These are phyloP conservation scores for Saprolegnia diclina DNA, from an alignment of 352 stramenopile genomes.

Conservation along the genomic window DNA sequence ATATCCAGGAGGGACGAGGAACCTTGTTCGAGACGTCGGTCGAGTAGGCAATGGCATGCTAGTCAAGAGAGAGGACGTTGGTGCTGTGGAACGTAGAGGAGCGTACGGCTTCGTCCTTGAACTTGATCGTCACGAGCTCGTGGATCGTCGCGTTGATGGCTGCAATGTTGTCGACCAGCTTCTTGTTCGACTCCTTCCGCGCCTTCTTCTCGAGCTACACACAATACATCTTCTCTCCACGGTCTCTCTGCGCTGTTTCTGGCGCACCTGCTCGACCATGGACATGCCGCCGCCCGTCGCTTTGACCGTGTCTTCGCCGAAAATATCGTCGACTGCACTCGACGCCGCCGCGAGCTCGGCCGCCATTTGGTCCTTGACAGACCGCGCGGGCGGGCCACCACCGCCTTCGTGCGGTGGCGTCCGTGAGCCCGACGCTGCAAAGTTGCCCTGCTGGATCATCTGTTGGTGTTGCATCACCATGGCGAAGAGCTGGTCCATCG, in stretches of 20 bases:
- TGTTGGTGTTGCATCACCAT: slow-evolving; percentile 86
- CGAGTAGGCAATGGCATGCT: slow-evolving; percentile 67
- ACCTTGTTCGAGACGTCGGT: slow-evolving; percentile 37
- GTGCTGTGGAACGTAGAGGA: not conserved
- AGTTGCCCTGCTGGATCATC: slow-evolving; percentile 75
- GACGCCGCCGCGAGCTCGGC: slow-evolving; percentile 69
- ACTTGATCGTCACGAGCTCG: slow-evolving; percentile 41
- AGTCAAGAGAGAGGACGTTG: not conserved
- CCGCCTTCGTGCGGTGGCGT: slow-evolving; percentile 14
- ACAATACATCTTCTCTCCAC: no score
- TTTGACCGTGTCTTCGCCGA: slow-evolving; percentile 69
- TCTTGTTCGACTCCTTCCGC: slow-evolving; percentile 81
- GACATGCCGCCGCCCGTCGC: slow-evolving; percentile 70
- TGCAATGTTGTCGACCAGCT: slow-evolving; percentile 67
- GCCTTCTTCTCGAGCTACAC: slow-evolving; percentile 78
- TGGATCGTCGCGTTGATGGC: slow-evolving; percentile 57
- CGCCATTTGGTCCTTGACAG: slow-evolving; percentile 80
- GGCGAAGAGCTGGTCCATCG: slow-evolving; percentile 81
- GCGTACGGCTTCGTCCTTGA: slow-evolving; percentile 41
- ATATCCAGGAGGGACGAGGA: slow-evolving; percentile 24
- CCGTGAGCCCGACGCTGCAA: slow-evolving; percentile 29
- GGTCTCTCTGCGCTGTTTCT: no score
- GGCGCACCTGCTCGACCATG: slow-evolving; percentile 62
- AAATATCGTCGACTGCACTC: slow-evolving; percentile 78
- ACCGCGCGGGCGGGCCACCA: slow-evolving; percentile 30